Evolutionary conservation across 495 filamentous ascomycete species (phyloP).

Genomic region (Jackrogersella multiformis): DNA sequence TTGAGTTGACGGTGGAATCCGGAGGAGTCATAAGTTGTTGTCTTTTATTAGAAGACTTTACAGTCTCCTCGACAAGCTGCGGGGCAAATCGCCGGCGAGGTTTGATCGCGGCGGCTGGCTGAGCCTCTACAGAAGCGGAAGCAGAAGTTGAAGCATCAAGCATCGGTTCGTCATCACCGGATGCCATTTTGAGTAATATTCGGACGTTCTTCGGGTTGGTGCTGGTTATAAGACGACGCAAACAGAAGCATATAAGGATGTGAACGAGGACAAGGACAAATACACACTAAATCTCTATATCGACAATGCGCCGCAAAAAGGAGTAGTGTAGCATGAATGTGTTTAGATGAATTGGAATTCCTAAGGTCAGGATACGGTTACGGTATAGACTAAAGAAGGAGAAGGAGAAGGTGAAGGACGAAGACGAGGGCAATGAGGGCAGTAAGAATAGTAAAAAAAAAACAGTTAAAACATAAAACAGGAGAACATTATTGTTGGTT

Average conservation of each 20-base stretch:
- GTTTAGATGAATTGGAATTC: constrained; percentile 13
- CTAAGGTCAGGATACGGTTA: background rate
- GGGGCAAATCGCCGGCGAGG: constrained; percentile 59
- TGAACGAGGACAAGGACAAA: no score
- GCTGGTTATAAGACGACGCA: background rate
- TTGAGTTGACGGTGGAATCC: constrained; percentile 35
- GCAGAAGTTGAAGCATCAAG: constrained; percentile 38
- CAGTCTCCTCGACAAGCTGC: constrained; percentile 65
- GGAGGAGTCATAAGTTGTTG: constrained; percentile 28
- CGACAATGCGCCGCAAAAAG: background rate
- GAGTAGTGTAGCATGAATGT: background rate
- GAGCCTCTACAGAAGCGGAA: constrained; percentile 30
- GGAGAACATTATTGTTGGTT: constrained; percentile 14
- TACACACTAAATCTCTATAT: constrained; percentile 13
- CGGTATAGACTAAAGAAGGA: constrained; percentile 17
- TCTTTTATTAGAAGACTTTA: constrained; percentile 49
- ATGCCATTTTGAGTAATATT: constrained; percentile 25
- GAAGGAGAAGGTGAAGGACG: background rate
- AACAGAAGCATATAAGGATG: background rate
- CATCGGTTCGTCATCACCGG: constrained; percentile 34
- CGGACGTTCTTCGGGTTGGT: background rate
- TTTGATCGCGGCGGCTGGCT: constrained; percentile 43
- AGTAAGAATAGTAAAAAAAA: background rate
- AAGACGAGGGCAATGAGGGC: constrained; percentile 2
- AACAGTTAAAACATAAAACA: no score